A percentile compares a stretch with the other conserved stretches of the same genome.
Conservation (phyloP, 257 asterid species). For the Nicotiana tomentosiformis region DNA sequence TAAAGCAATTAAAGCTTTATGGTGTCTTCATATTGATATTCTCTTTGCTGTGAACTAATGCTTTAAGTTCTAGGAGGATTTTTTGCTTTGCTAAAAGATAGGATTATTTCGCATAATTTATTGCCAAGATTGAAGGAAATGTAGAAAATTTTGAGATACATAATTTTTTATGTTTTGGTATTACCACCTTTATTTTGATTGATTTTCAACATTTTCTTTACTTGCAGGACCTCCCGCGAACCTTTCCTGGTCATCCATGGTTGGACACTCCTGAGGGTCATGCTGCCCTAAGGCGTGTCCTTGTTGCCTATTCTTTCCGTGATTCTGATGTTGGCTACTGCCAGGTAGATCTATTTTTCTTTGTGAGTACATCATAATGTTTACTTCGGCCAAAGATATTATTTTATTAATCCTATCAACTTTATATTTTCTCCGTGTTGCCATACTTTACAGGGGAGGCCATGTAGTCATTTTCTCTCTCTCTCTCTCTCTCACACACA, state of each 20-base stretch:
- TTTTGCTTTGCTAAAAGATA: neutral
- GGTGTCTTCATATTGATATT: neutral
- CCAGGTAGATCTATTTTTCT: conserved; percentile 51
- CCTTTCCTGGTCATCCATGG: conserved; percentile 99
- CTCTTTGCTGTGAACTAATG: neutral
- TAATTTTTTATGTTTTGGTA: neutral
- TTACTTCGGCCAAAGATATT: neutral
- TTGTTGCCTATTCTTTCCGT: conserved; percentile 92
- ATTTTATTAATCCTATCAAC: neutral
- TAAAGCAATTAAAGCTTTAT: neutral
- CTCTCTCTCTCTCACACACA: neutral
- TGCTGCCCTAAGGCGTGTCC: conserved; percentile 93
- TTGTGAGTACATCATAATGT: neutral
- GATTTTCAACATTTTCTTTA: neutral
- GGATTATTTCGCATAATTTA: neutral
- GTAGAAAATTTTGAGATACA: neutral
- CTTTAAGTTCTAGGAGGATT: neutral
- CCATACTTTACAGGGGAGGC: neutral
- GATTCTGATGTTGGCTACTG: conserved; percentile 99
- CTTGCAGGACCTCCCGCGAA: conserved; percentile 90
- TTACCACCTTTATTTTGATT: neutral
- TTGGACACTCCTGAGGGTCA: conserved; percentile 90
- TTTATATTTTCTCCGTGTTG: neutral
- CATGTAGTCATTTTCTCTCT: neutral
- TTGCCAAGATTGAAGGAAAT: neutral